Evolutionary conservation across 805 yeast genomes (phyloP).

Genomic region (Candida qinlingensis): DNA sequence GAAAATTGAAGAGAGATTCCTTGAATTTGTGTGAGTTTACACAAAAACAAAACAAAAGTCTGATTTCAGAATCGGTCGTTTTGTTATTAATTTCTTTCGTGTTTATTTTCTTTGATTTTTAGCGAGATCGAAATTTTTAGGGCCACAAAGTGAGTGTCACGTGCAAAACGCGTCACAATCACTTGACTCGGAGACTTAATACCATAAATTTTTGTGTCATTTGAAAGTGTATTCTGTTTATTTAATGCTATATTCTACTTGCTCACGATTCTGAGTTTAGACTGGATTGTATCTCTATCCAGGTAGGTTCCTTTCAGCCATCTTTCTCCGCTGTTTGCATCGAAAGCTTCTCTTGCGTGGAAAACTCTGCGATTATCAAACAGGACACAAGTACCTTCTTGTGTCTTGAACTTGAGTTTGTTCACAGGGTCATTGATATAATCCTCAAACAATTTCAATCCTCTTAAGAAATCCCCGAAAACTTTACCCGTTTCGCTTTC

Average conservation of each 20-base stretch:
- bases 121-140: not conserved
- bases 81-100: not conserved
- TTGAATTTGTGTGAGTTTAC: too few relatives aligned
- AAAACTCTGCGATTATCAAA: conserved; percentile 68
- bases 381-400: conserved; percentile 57
- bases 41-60: too few relatives aligned
- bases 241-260: conserved; percentile 3
- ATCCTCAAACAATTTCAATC: conserved; percentile 55
- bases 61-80: too few relatives aligned
- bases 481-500: conserved; percentile 28
- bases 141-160: not conserved
- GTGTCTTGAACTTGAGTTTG: conserved; percentile 48
- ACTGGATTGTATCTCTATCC: conserved; percentile 64
- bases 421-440: conserved; percentile 47
- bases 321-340: conserved; percentile 43
- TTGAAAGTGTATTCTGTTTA: not conserved
- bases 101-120: not conserved
- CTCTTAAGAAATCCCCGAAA: conserved; percentile 53
- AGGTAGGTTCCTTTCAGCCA: conserved; percentile 76
- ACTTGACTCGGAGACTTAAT: not conserved
- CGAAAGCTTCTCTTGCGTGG: conserved; percentile 55
- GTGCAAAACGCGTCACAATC: not conserved
- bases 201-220: not conserved
- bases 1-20: too few relatives aligned
- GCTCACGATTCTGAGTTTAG: conserved; percentile 43